phyloP scores from a whole-genome alignment of 2,329 filamentous ascomycete genomes.

The Aspergillus aculeatinus region DNA sequence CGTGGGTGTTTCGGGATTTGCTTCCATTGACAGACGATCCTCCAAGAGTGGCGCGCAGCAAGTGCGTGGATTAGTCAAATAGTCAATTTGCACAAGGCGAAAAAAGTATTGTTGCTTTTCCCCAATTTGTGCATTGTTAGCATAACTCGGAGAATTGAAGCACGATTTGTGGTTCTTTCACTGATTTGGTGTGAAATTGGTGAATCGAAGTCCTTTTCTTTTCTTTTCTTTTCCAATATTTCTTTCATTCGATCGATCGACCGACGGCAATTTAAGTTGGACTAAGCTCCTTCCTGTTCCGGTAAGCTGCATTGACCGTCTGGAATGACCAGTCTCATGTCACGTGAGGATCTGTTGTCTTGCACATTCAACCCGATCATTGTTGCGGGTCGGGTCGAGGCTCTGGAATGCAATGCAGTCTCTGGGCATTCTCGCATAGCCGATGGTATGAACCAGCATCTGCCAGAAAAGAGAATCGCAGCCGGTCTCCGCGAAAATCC shows the following conservation, averaged over 20 bases:
- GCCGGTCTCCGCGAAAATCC: background rate
- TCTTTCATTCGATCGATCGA: background rate
- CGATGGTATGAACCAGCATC: too few species aligned
- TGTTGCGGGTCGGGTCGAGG: background rate
- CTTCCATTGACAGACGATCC: background rate
- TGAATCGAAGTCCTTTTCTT: background rate
- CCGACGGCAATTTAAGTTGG: background rate
- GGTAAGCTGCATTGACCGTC: background rate
- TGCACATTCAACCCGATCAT: background rate
- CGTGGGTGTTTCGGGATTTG: conserved; percentile 35
- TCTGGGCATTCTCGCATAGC: background rate
- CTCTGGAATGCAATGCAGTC: background rate
- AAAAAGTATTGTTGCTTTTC: background rate
- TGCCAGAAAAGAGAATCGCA: background rate
- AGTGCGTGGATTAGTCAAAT: conserved; percentile 8
- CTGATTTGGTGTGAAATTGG: background rate
- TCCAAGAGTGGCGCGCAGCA: conserved; percentile 14
- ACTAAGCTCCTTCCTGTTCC: background rate
- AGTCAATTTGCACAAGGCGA: conserved; percentile 4
- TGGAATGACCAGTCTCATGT: background rate
- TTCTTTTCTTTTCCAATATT: too few species aligned
- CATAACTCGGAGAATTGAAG: conserved; percentile 1
- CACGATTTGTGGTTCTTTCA: background rate
- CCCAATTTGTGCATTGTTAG: background rate
- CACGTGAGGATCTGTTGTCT: background rate